Evolutionary conservation across 805 yeast genomes (phyloP), one percentile per base, ranked within the genome.

Genomic region (baker's yeast (Saccharomyces cerevisiae)): DNA sequence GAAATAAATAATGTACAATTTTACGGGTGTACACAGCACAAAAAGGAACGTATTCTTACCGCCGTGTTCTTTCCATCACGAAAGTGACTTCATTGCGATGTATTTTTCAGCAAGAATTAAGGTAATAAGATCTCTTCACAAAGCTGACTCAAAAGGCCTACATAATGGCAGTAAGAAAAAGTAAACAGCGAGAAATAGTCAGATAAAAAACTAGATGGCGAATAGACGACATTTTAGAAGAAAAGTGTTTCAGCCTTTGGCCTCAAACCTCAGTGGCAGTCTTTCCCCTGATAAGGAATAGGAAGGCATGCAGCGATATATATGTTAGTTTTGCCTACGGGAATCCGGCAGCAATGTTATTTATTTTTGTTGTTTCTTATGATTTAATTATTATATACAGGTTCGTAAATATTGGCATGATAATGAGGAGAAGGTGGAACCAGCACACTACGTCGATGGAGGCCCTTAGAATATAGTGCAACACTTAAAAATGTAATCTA

Each of bases 21-120:
- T 61, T 2, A 57, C 79, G 4, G 4, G 77, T 76, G 63, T 69
- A 6, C 62, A 64, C 9, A 10, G 43, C 43, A 70, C 74, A 0
- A 62, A 62, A 13, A 66, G 57, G n/a, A 74, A 80, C 51, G 73
- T 74, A 1, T 81, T 0, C 69, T 5, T 79, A 82, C 62, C 79
- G 79, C 0, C 75, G 78, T 61, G 74, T 72, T 0, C 58, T 76
- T 54, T 72, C 72, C 3, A 61, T 56, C n/a, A 29, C 13, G 31
- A 6, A 13, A 13, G 11, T 29, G 65, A 66, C 27, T 59, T 72
- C 22, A 70, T 82, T 4, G 69, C 71, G 1, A 64, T 78, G 5
- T 73, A 73, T 48, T 9, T 51, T 49, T 1, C 53, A 53, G 2
- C 59, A 68, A 3, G 71, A 66, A 13, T 47, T 60, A 0, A 47